Conservation (phyloP, 2,329 filamentous ascomycete species). For the Arthroderma uncinatum region DNA sequence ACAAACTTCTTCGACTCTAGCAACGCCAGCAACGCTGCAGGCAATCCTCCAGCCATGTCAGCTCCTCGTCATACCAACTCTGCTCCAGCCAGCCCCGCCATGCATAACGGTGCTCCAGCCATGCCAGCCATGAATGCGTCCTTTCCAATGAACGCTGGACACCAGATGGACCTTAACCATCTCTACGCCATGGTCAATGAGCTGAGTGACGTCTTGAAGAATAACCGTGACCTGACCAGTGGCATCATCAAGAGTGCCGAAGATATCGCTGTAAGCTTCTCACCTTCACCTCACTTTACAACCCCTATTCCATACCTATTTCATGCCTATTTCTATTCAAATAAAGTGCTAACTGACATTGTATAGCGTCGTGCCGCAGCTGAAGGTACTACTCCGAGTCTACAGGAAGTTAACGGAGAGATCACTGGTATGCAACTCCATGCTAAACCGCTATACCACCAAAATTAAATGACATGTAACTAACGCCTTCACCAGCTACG, state of each 20-base stretch:
- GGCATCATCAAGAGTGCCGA: conserved; percentile 40
- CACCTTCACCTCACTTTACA: background rate
- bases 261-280: conserved; percentile 35
- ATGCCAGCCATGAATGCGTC: conserved; percentile 25
- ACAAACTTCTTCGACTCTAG: conserved; percentile 26
- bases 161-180: conserved; percentile 43
- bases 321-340: too few species aligned
- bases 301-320: background rate
- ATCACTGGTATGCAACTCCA: conserved; percentile 27
- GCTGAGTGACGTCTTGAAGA: conserved; percentile 38
- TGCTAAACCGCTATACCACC: background rate
- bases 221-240: conserved; percentile 40
- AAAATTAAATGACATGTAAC: background rate
- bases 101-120: conserved; percentile 7
- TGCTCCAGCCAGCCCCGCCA: conserved; percentile 21
- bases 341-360: conserved; percentile 5
- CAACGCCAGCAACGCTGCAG: conserved; percentile 21
- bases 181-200: conserved; percentile 42
- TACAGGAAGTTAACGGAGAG: conserved; percentile 37
- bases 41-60: conserved; percentile 8
- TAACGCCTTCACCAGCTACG: conserved; percentile 24
- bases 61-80: conserved; percentile 27
- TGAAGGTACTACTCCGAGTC: conserved; percentile 29
- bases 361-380: conserved; percentile 34
- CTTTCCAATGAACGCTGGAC: conserved; percentile 38